phyloP scores from a whole-genome alignment of 2,329 filamentous ascomycete genomes.

The Claviceps africana region DNA sequence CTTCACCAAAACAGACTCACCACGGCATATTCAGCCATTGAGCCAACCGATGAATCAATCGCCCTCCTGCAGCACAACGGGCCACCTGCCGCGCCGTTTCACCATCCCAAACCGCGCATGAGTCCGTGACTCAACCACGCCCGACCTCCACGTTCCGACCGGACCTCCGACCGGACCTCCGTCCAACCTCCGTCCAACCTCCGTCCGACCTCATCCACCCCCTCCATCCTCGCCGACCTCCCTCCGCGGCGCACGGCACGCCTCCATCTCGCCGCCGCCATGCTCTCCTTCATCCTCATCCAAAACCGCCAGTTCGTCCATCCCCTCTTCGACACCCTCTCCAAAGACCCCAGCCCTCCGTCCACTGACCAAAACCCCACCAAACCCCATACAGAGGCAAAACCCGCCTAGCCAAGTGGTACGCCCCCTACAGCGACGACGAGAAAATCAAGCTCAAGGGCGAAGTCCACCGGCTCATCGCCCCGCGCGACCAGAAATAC shows the following conservation, averaged over 20 bases:
- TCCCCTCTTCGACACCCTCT: not conserved
- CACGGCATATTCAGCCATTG: too few relatives aligned
- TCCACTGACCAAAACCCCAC: conserved; percentile 3
- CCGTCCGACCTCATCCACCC: not conserved
- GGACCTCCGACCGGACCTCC: not conserved
- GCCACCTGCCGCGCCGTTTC: too few relatives aligned
- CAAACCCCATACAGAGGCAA: conserved; percentile 55
- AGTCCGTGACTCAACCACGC: not conserved
- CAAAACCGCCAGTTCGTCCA: conserved; percentile 66
- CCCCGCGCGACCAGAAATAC: conserved; percentile 96
- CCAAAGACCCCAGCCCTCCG: not conserved
- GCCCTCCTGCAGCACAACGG: too few relatives aligned
- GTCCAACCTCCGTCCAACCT: not conserved
- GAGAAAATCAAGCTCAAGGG: conserved; percentile 99
- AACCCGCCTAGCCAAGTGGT: conserved; percentile 97
- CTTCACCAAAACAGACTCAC: too few relatives aligned
- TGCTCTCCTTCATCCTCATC: conserved; percentile 80
- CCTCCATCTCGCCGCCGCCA: conserved; percentile 11
- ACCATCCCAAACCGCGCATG: too few relatives aligned
- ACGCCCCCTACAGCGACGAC: conserved; percentile 94
- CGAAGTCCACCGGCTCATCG: conserved; percentile 95
- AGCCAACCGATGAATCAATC: too few relatives aligned
- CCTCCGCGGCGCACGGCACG: not conserved
- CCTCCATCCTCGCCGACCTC: not conserved
- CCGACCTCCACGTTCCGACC: too few relatives aligned